A percentile compares a stretch with the other conserved stretches of the same genome.
phyloP scores from a whole-genome alignment of 768 basidiomycete genomes.

The Naganishia antarctica region DNA sequence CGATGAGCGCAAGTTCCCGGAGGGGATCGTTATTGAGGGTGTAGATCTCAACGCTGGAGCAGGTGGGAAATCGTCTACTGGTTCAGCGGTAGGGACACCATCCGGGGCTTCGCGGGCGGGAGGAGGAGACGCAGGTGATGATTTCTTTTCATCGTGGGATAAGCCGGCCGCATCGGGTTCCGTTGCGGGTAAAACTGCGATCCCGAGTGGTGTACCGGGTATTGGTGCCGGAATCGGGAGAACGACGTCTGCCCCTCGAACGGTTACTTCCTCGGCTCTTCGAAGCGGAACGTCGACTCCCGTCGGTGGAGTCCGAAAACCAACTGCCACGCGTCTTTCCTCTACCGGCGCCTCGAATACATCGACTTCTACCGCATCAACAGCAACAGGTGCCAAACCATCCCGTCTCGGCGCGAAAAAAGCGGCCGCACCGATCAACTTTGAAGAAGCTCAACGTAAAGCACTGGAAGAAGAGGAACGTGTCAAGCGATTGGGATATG shows the following conservation, averaged over 20 bases:
- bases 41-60: constrained; percentile 52
- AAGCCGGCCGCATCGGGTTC: constrained; percentile 49
- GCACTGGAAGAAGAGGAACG: constrained; percentile 89
- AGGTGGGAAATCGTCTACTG: constrained; percentile 49
- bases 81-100: constrained; percentile 29
- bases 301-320: constrained; percentile 51
- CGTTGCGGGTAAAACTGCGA: constrained; percentile 52
- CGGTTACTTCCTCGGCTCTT: constrained; percentile 51
- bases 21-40: constrained; percentile 78
- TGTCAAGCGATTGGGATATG: constrained; percentile 85
- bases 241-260: constrained; percentile 46
- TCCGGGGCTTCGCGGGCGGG: constrained; percentile 42
- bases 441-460: constrained; percentile 86
- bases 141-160: constrained; percentile 97
- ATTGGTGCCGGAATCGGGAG: constrained; percentile 32
- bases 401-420: constrained; percentile 75
- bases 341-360: constrained; percentile 32
- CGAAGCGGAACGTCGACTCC: constrained; percentile 34
- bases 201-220: constrained; percentile 51
- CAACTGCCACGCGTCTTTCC: constrained; percentile 46
- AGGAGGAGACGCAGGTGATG: constrained; percentile 55
- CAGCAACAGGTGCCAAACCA: constrained; percentile 59
- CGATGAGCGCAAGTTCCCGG: constrained; percentile 68
- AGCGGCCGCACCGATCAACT: constrained; percentile 73
- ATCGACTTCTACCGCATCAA: constrained; percentile 39